Percentiles rank a stretch among this genome's conserved stretches.
These are phyloP conservation scores for Taiozyma sp. DNA, from an alignment of 1,139 yeast genomes.

Conservation along the genomic window DNA sequence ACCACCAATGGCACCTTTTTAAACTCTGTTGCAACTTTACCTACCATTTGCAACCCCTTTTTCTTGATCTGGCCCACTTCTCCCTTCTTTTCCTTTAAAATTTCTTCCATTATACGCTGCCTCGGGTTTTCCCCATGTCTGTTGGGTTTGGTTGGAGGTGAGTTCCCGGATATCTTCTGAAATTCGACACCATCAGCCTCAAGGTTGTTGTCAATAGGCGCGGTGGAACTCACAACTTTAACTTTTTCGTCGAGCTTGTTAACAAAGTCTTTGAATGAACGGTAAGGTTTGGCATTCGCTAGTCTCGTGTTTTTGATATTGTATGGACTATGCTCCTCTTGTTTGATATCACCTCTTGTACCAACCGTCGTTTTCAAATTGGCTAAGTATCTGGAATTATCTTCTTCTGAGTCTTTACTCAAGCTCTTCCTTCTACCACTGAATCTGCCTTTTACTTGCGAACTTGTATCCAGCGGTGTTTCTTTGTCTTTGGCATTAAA, in stretches of 20 bases:
- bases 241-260: conserved; percentile 4
- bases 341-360: conserved; percentile 4
- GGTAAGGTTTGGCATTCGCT: conserved; percentile 5
- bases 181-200: not conserved
- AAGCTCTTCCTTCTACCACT: not conserved
- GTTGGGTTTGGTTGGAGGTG: conserved; percentile 18
- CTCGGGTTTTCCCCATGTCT: conserved; percentile 5
- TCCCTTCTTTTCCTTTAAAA: conserved; percentile 2
- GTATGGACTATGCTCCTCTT: conserved; percentile 17
- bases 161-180: conserved; percentile 12
- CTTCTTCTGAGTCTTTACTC: not conserved
- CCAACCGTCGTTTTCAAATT: conserved; percentile 1
- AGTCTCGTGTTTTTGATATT: conserved; percentile 7
- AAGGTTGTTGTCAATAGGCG: not conserved
- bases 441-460: not conserved
- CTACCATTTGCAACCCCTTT: not conserved
- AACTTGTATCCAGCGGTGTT: not conserved
- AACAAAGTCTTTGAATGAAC: conserved; percentile 12
- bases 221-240: conserved; percentile 12
- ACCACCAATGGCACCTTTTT: conserved; percentile 1
- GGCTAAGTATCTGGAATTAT: not conserved
- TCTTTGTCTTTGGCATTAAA: not conserved
- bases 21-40: not conserved
- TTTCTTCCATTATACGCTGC: not conserved
- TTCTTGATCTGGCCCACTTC: not conserved